These are phyloP conservation scores for Plasmodium ovale DNA, from an alignment of 169 alveolate genomes.

Conservation along the genomic window DNA sequence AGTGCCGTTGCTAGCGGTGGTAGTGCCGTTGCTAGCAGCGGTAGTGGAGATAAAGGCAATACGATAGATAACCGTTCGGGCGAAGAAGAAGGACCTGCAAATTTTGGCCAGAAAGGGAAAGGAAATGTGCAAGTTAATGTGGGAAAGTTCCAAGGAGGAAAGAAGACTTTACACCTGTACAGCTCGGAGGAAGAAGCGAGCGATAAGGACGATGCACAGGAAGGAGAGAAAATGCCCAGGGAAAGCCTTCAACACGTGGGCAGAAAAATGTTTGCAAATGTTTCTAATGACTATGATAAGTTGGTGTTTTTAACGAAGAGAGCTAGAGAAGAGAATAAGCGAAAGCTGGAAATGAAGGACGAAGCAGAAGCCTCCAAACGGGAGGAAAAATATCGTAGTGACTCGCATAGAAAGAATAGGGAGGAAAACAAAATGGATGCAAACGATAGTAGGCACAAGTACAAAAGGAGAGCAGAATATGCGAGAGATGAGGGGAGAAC, in stretches of 20 bases:
- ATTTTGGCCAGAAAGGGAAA: background rate
- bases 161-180: conserved; percentile 3
- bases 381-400: conserved; percentile 42
- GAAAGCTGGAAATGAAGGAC: conserved; percentile 72
- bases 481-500: background rate
- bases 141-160: background rate
- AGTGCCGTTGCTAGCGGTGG: background rate
- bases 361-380: conserved; percentile 26
- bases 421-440: background rate
- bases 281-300: conserved; percentile 34
- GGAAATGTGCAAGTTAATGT: background rate
- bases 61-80: background rate
- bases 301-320: conserved; percentile 80
- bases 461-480: conserved; percentile 28
- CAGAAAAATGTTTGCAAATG: conserved; percentile 28
- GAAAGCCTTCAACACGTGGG: too few species aligned
- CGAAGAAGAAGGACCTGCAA: background rate
- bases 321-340: conserved; percentile 77
- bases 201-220: background rate
- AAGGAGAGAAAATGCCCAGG: background rate
- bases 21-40: background rate
- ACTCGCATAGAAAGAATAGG: conserved; percentile 14
- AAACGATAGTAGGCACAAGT: background rate
- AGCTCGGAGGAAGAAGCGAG: background rate
- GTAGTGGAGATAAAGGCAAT: background rate